These are phyloP conservation scores for Fusarium piperis DNA, from an alignment of 2,329 filamentous ascomycete genomes.

Conservation along the genomic window DNA sequence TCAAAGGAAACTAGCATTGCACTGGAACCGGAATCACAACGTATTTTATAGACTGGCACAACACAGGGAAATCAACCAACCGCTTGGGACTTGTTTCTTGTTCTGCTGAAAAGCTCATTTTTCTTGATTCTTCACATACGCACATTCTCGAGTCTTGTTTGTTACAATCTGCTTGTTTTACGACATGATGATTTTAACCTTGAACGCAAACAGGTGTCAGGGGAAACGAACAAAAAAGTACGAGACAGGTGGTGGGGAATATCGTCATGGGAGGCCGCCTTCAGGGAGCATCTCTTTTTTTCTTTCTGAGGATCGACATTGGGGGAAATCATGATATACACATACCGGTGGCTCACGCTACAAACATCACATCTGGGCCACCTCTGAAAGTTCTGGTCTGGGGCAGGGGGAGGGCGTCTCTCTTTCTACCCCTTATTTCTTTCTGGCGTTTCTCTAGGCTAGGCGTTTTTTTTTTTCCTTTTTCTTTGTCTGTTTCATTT, in stretches of 20 bases:
- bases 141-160: not conserved
- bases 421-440: not conserved
- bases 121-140: slow-evolving; percentile 24
- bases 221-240: not conserved
- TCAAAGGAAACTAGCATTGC: slow-evolving; percentile 37
- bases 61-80: slow-evolving; percentile 38
- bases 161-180: not conserved
- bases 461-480: not conserved
- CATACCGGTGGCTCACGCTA: slow-evolving; percentile 37
- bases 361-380: slow-evolving; percentile 11
- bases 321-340: slow-evolving; percentile 37
- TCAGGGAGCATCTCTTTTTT: not conserved
- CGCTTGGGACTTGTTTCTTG: slow-evolving; percentile 38
- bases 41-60: slow-evolving; percentile 43
- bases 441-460: not conserved
- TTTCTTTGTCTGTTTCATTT: not conserved
- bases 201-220: not conserved
- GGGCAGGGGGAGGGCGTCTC: not conserved
- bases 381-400: slow-evolving; percentile 7
- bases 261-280: slow-evolving; percentile 21
- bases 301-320: slow-evolving; percentile 15
- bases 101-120: slow-evolving; percentile 26
- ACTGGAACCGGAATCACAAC: slow-evolving; percentile 36
- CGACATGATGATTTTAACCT: not conserved
- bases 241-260: not conserved